Evolutionary conservation across 2,329 filamentous ascomycete species (phyloP), one percentile per base, ranked within the genome.

Genomic region (Mycosphaerelloides madeirae): DNA sequence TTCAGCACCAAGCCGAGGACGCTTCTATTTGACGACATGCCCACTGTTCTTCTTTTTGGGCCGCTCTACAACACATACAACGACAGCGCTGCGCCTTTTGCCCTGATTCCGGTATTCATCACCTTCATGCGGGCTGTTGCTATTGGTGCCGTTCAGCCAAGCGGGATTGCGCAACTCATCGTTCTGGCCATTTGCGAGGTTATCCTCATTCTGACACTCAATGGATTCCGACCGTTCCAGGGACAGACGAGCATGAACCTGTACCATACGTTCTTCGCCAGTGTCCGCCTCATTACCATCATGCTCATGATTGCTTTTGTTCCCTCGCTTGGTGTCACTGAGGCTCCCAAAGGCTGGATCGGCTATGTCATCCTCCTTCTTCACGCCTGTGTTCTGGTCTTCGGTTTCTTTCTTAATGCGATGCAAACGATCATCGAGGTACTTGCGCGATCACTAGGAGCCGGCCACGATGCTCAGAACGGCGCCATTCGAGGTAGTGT

Each of bases 11-110:
- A 85, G 52, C 90, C 90, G 5, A 83, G 89, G 49, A 85, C 88
- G 1, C 85, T 88, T 54, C 75, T 98, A 8, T 98, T 96, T 64
- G 93, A 98, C 66, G 89, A 97, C 60, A 75, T 98, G 38, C 82
- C 88, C 6, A 96, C 88, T 0, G 82, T 97, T 7, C 75, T 98
- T 2, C 77, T 88, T 1, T 97, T 95, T 58, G 93, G 93, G 0
- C 88, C 93, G 4, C 73, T 98, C 6, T 98, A 98, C 62, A 98
- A 98, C 68, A 98, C 93, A 0, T 97, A 95, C 65, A 93, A 87
- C 18, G 93, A 98, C 64, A 86, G 91, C 63, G 88, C 89, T 0
- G 87, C 91, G 6, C 83, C 87, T 0, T 98, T 95, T 65, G 89
- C 91, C 6, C 76, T 95, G 32, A 82, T 96, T 15, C 90, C 91